Base-by-base conservation (phyloP, 805 yeast species). In the Metschnikowia rubicola region DNA sequence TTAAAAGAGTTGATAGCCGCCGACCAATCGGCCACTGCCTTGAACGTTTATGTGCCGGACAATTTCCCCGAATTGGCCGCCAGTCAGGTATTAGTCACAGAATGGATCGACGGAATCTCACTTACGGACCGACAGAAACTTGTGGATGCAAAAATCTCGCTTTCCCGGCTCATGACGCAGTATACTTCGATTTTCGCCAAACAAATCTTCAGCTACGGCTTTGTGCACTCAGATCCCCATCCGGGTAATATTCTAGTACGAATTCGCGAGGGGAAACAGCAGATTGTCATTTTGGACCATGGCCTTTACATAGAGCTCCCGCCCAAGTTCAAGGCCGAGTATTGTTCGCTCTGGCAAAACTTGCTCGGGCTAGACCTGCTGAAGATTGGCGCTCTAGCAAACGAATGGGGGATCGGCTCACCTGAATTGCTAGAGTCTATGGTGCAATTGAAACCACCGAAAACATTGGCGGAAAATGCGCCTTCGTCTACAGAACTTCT, bases 101-200 rank as follows among this genome's bases (percentile, higher is more conserved):
- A 87, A 63, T 87, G 91, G 90, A 82, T 86, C 40, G 86, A 86
- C 33, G 94, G 91, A 26, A 76, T 78, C 13, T 64, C 84, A 0
- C 63, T 87, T 47, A 66, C 75, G n/a, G 70, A 75, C 47, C 71
- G 70, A 43, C 65, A 72, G 19, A 66, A 61, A 29, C 62, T 86
- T 19, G 56, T 66, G 31, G 65, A 66, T 10, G 59, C 62, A 10
- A 70, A 71, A 1, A 76, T 62, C 56, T 66, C 78, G 54, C 57
- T 72, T 30, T 50, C 63, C 15, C 51, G 58, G 19, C 66, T 81
- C n/a, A 70, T 83, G 77, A 62, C 67, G 15, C 76, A 72, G 48
- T 77, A 83, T 53, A 66, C 81, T 39, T 66, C 66, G 40, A 68
- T 80, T 15, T 78, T 77, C 53, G 78, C 81, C 19, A 71, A 75